Evolutionary conservation across 2,329 filamentous ascomycete species (phyloP).

Genomic region (Trichoderma gracile): DNA sequence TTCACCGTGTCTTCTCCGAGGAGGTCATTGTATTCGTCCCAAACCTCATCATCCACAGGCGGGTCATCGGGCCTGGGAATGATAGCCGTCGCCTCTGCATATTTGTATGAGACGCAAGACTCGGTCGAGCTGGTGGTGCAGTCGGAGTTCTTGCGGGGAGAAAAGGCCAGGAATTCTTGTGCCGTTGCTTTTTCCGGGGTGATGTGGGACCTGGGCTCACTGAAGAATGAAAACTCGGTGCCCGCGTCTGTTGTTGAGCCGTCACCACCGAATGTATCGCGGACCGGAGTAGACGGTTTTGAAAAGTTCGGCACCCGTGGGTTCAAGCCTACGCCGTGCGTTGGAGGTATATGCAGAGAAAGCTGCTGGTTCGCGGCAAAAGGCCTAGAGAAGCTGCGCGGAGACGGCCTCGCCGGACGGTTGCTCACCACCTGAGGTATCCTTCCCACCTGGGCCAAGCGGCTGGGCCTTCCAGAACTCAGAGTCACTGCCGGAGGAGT

Average conservation of each 20-base stretch:
- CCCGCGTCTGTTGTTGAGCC: conserved; percentile 39
- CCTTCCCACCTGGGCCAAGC: conserved; percentile 78
- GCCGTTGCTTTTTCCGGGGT: conserved; percentile 38
- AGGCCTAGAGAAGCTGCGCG: conserved; percentile 82
- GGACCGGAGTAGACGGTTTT: conserved; percentile 41
- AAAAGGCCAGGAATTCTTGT: conserved; percentile 72
- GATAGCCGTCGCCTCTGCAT: conserved; percentile 64
- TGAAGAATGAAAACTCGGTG: conserved; percentile 36
- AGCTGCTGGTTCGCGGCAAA: conserved; percentile 60
- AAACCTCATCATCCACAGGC: conserved; percentile 80
- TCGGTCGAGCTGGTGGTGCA: conserved; percentile 62
- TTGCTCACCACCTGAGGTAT: conserved; percentile 80
- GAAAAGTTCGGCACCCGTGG: conserved; percentile 52
- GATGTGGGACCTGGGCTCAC: conserved; percentile 36
- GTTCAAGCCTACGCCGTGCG: conserved; percentile 42
- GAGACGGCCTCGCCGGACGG: conserved; percentile 64
- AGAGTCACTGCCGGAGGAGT: conserved; percentile 10
- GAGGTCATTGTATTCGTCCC: conserved; percentile 91
- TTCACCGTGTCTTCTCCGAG: conserved; percentile 62
- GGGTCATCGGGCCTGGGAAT: conserved; percentile 63
- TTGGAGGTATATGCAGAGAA: conserved; percentile 34
- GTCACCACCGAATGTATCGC: conserved; percentile 42
- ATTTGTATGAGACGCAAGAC: conserved; percentile 59
- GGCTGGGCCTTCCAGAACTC: conserved; percentile 46
- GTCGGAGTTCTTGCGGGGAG: conserved; percentile 70